Conservation (phyloP, 805 yeast genomes). For the Starmerella stigmatis region DNA sequence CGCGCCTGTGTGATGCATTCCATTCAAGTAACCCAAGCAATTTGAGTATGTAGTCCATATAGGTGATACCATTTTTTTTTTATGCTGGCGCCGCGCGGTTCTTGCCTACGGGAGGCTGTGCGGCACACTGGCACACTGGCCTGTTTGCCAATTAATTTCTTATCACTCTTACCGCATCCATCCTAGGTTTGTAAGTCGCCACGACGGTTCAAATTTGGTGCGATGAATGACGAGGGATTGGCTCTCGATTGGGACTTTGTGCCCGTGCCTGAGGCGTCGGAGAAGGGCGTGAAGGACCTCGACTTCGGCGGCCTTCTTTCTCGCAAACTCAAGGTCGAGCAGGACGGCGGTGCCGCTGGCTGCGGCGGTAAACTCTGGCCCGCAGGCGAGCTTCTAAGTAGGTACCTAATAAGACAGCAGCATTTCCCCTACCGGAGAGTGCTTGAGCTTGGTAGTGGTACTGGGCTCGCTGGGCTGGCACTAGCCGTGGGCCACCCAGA, state of each 20-base stretch:
- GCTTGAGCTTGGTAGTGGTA: conserved; percentile 49
- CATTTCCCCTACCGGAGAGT: conserved; percentile 26
- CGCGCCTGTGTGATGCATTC: neutral
- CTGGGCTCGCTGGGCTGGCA: conserved; percentile 45
- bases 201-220: too few relatives aligned
- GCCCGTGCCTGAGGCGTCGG: conserved; percentile 31
- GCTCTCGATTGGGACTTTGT: conserved; percentile 29
- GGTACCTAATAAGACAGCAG: conserved; percentile 34
- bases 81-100: neutral
- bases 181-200: conserved; percentile 1
- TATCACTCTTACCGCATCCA: too few relatives aligned
- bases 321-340: conserved; percentile 36
- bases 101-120: too few relatives aligned
- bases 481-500: conserved; percentile 26
- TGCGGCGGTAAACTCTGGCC: conserved; percentile 60
- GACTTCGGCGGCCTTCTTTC: conserved; percentile 35
- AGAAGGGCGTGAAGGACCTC: conserved; percentile 34
- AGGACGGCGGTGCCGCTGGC: conserved; percentile 50
- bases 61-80: too few relatives aligned
- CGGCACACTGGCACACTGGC: too few relatives aligned
- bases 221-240: too few relatives aligned
- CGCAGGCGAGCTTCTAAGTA: conserved; percentile 46
- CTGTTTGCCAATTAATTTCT: too few relatives aligned
- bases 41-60: too few relatives aligned
- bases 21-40: too few relatives aligned